Evolutionary conservation across 768 basidiomycete genomes (phyloP).

Genomic region (Mycena rebaudengoi): DNA sequence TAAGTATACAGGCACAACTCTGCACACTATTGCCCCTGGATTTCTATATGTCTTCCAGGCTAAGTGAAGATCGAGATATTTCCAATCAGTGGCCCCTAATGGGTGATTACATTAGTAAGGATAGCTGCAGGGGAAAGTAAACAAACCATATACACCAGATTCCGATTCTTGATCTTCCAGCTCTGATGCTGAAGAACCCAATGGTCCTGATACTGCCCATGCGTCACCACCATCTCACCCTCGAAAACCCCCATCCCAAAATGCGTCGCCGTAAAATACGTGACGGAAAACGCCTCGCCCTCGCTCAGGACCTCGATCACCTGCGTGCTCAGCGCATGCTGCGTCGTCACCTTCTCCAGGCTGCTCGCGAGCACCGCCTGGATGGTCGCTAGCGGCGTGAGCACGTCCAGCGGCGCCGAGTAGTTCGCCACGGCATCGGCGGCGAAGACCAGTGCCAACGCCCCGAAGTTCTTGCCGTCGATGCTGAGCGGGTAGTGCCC

Average conservation of each 20-base stretch:
- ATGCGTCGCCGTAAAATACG: slow-evolving; percentile 16
- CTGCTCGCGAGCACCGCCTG: slow-evolving; percentile 12
- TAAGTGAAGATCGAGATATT: slow-evolving; percentile 14
- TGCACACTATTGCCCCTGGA: no score
- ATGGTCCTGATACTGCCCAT: slow-evolving; percentile 18
- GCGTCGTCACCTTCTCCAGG: slow-evolving; percentile 13
- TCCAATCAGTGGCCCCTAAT: slow-evolving; percentile 12
- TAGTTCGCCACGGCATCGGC: slow-evolving; percentile 16
- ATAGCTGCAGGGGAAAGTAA: slow-evolving; percentile 15
- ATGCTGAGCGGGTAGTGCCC: slow-evolving; percentile 17
- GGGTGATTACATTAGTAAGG: slow-evolving; percentile 12
- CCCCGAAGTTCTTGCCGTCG: slow-evolving; percentile 13
- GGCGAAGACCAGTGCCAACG: slow-evolving; percentile 11
- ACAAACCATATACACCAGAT: slow-evolving; percentile 16
- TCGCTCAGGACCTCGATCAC: slow-evolving; percentile 13
- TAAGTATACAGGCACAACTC: no score
- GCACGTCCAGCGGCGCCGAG: slow-evolving; percentile 13
- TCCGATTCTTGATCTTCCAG: slow-evolving; percentile 14
- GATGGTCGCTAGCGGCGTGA: slow-evolving; percentile 14
- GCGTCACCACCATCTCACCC: slow-evolving; percentile 9
- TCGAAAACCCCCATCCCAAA: slow-evolving; percentile 17
- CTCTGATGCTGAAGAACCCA: slow-evolving; percentile 14
- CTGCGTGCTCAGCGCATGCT: slow-evolving; percentile 16
- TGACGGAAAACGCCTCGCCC: slow-evolving; percentile 15
- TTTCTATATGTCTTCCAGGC: no score